These are phyloP conservation scores for Hygrocybe coccinea DNA, from an alignment of 768 basidiomycete genomes.

Conservation along the genomic window DNA sequence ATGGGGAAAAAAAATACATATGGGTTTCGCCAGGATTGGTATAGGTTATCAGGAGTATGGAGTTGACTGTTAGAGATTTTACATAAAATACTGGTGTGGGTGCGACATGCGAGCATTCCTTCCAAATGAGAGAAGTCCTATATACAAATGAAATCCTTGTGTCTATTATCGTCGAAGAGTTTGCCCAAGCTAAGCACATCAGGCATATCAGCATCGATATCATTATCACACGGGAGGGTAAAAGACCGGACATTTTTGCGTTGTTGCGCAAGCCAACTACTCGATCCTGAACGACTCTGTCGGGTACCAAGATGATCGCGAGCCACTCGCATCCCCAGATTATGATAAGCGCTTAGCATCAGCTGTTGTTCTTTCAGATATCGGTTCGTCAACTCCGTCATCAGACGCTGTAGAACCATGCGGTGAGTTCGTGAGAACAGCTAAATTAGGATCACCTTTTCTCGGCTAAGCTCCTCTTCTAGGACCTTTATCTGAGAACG, in stretches of 20 bases:
- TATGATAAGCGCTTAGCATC: conserved; percentile 74
- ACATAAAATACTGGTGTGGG: no score
- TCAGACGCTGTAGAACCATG: conserved; percentile 36
- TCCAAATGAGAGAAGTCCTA: no score
- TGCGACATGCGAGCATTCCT: no score
- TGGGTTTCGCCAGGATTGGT: no score
- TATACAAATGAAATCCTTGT: neutral
- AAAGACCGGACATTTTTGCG: conserved; percentile 44
- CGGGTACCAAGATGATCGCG: conserved; percentile 56
- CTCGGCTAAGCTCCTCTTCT: conserved; percentile 55
- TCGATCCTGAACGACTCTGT: conserved; percentile 44
- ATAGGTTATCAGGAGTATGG: no score
- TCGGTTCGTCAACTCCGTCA: conserved; percentile 50
- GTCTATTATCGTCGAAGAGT: conserved; percentile 8
- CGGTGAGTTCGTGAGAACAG: neutral
- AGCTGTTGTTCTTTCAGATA: conserved; percentile 77
- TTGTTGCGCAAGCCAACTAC: conserved; percentile 68
- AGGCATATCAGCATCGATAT: neutral
- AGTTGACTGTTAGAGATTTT: no score
- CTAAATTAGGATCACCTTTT: conserved; percentile 41
- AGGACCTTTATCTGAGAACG: conserved; percentile 61
- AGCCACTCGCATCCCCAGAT: conserved; percentile 57
- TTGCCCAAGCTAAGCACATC: conserved; percentile 5
- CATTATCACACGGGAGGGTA: neutral
- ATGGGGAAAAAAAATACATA: no score